Evolutionary conservation across 2,329 filamentous ascomycete species (phyloP), one percentile per base, ranked within the genome.

Genomic region (Neopestalotiopsis rosae): DNA sequence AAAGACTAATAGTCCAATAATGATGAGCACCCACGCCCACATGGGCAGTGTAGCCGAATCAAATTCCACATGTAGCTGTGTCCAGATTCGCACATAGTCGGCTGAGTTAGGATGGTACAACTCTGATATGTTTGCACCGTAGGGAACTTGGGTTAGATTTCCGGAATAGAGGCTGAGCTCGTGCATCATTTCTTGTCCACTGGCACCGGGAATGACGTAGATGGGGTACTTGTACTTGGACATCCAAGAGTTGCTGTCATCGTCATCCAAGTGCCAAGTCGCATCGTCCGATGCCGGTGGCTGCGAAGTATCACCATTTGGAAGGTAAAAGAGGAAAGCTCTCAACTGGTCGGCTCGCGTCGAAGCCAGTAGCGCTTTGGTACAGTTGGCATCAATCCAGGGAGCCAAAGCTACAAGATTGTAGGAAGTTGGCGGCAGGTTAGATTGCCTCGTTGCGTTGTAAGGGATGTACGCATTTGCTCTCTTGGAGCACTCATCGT

Each of bases 391-490:
- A 71, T 87, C 92, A 74, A 94, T 89, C 95, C 95, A 98, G 34
- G 95, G 95, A 30, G 94, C 95, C 66, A 98, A 82, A 34, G 92
- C 95, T 74, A 98, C 89, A 65, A 94, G 84, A 67, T 91, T 90
- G 78, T 93, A 94, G 72, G 92, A 89, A 63, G 87, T 86, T 0
- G 86, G 83, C 0, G 90, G 90, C 0, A 98, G 87, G 75, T 96
- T 87, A n/a, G 81, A 79, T 73, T 88, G 87, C 17, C 91, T 89
- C 13, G 94, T 97, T 67, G 90, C 93, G 78, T 96, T 95, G 49
- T 79, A 74, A 1, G 94, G 93, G 9, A 98, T 86, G 73, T 91
- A 90, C n/a, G 86, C 79, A 56, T 85, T 85, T 57, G 91, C 89
- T 61, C 87, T 80, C 17, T 89, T 83, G 76, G 85, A 85, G 81